Evolutionary conservation across 768 basidiomycete genomes (phyloP), one percentile per base, ranked within the genome.

Genomic region (Naematelia encephala): DNA sequence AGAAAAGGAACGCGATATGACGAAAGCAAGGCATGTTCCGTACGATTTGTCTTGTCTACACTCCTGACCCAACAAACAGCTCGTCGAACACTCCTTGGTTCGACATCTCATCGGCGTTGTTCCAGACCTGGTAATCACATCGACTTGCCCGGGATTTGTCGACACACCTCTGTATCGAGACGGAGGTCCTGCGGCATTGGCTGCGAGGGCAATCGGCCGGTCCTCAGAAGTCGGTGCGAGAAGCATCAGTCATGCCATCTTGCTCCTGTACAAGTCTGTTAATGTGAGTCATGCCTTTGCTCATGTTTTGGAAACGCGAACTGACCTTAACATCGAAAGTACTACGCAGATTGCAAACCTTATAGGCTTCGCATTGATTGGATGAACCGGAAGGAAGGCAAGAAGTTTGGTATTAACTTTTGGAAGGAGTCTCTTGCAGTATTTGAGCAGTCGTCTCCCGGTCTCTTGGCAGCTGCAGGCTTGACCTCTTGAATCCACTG

Each of bases 11-110:
- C 26, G 4, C 28, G 55, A 28, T 56, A 56, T 23, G n/a, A 23
- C 43, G 55, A 56, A 44, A 56, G 44, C 55, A 56, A 56, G 45
- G 55, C 47, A 26, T 25, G 55, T 44, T n/a, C n/a, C n/a, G n/a
- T n/a, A n/a, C 16, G 53, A 3, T 43, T 27, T 22, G 39, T 21
- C 46, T 25, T 16, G 16, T 19, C 10, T 25, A n/a, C 52, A 39
- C 30, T 25, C 30, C 30, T 21, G n/a, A n/a, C n/a, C n/a, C n/a
- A n/a, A n/a, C n/a, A n/a, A n/a, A n/a, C 30, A 56, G 55, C 43
- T 56, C 13, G 5, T 46, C 5, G 21, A 45, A 2, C 55, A 56
- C 39, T 47, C 45, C 11, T 29, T 56, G 22, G 45, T 47, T 19
- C 22, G 29, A 12, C 21, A 43, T 12, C 25, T 56, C 44, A 56